Evolutionary conservation across 2,329 filamentous ascomycete species (phyloP), one percentile per base, ranked within the genome.

Genomic region (Pyrenophora seminiperda): DNA sequence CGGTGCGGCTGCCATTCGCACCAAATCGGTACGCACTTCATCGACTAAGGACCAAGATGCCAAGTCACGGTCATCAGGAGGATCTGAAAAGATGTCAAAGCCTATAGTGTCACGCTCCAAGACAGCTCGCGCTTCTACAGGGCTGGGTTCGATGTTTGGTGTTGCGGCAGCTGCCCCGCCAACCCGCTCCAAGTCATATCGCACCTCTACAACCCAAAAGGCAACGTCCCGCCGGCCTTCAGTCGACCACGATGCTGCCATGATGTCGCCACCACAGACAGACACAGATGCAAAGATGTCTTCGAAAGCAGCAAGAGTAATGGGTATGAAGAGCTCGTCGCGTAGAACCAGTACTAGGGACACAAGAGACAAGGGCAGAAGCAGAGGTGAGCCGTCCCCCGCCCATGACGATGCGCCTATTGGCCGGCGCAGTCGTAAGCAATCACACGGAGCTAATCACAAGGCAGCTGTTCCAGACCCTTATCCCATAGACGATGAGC

Each of bases 281-380:
- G 83, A 88, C 24, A 76, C 69, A 13, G 72, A 75, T 41, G 59
- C 79, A 33, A 82, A 83, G 42, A 81, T 90, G 66, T 81, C 86
- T 6, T 81, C 84, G 37, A 96, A 95, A 73, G 90, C 90, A 20
- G 89, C 90, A 24, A 91, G 86, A 72, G 74, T 93, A 43, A 84
- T 94, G 84, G 91, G 76, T 60, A 73, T 83, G 52, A 77, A 69
- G 40, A 64, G 64, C 14, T 62, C 70, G 72, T 53, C 74, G 72
- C 48, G 76, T 20, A 79, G 77, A 44, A 59, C 77, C 76, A 72
- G 65, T 46, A 70, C 63, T 3, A 65, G 60, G 54, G 66, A 71
- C 31, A 67, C 63, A 5, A 66, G 62, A 52, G 67, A 71, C 34
- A 73, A 81, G 64, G 72, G 76, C 61, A 76, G 82, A 68, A 80